phyloP scores from a whole-genome alignment of 345 rosid species.

The Durio zibethinus region DNA sequence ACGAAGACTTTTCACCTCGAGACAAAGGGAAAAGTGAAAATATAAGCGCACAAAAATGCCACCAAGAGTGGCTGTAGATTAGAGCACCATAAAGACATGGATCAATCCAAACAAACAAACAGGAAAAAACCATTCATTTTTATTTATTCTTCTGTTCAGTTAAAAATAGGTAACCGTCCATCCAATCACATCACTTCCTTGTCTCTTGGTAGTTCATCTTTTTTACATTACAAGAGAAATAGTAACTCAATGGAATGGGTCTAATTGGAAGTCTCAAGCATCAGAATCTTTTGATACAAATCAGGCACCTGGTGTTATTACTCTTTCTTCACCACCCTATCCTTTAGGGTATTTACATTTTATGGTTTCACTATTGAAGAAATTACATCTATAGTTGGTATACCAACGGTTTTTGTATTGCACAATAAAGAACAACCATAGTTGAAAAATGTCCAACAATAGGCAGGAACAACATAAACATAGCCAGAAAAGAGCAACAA shows the following conservation, averaged over 20 bases:
- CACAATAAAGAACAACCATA: neutral
- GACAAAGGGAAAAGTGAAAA: neutral
- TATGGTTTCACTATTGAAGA: neutral
- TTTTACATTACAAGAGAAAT: neutral
- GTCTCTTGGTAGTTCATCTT: neutral
- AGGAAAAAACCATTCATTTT: neutral
- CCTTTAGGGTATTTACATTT: neutral
- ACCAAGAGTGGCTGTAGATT: neutral
- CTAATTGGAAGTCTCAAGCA: neutral
- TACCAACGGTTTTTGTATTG: neutral
- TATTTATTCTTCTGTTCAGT: neutral
- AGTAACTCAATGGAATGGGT: neutral
- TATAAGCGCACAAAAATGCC: neutral
- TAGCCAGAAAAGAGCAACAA: neutral
- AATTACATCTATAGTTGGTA: neutral
- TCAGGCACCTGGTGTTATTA: neutral
- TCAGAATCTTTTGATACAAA: neutral
- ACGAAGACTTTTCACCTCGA: slow-evolving; percentile 61
- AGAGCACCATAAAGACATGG: neutral
- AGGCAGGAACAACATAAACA: neutral
- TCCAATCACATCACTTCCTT: neutral
- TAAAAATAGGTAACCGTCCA: neutral
- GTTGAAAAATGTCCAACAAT: neutral
- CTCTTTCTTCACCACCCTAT: neutral
- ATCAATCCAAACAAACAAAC: neutral